Evolutionary conservation across 2,329 filamentous ascomycete genomes (phyloP), one percentile per base, ranked within the genome.

Genomic region (Aaosphaeria arxii): DNA sequence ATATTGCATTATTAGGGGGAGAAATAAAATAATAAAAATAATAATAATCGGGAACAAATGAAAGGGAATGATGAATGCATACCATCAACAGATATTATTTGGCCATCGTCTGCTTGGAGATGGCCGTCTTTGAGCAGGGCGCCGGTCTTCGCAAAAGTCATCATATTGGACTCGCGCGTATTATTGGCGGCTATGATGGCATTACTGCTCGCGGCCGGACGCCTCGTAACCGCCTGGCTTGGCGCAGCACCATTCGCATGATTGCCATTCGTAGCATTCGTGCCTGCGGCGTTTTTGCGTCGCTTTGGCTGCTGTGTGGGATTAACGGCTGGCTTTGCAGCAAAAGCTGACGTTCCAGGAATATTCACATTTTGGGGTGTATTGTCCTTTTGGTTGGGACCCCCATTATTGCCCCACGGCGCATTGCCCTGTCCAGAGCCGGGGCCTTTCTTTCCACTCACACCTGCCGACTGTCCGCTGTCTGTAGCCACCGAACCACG

Each of bases 51-150:
- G 3, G 17, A 3, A 24, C 17, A 24, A 24, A 24, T 24, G 17
- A 44, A 45, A 42, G 46, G 38, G 49, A 50, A 53, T 55, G 57
- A 50, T 53, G 44, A 55, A 44, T 48, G 68, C 53, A 58, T 81
- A 96, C 92, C 94, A 76, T 99, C 95, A 56, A 90, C 78, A 58
- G 83, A 81, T 61, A 96, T 77, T 47, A 85, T 80, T 40, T 90
- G 94, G 56, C 94, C 94, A 74, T 97, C 91, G 69, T 99, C 94
- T 51, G 94, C 89, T 59, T 87, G 81, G 67, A 99, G 79, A 65
- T 86, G 86, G 47, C 88, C 88, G 60, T 91, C 80, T 62, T 87
- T 86, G 49, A 91, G 79, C 49, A 79, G 80, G 43, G 81, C 82
- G 49, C 83, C 82, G 63, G 81, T 84, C 52, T 84, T 84, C 53